Evolutionary conservation across 1,284 basidiomycete genomes (phyloP).

Genomic region (Tranzscheliella williamsii): DNA sequence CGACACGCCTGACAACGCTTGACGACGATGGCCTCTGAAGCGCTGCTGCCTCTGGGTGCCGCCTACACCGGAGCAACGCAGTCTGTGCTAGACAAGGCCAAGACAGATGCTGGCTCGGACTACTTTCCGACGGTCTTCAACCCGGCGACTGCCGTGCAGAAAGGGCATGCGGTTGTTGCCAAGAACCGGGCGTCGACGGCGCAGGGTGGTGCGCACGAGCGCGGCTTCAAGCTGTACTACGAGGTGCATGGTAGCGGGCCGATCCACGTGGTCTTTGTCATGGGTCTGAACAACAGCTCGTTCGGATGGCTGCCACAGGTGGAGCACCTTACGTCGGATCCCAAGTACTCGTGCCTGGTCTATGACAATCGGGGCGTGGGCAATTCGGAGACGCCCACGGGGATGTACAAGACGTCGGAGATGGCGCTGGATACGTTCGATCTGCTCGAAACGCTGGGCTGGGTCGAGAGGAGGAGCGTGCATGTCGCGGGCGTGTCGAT

Average conservation of each 20-base stretch:
- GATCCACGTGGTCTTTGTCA: slow-evolving; percentile 46
- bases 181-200: slow-evolving; percentile 18
- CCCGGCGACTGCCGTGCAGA: slow-evolving; percentile 36
- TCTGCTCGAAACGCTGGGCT: slow-evolving; percentile 71
- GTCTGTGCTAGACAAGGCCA: slow-evolving; percentile 23
- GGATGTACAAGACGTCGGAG: slow-evolving; percentile 65
- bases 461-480: slow-evolving; percentile 69
- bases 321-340: slow-evolving; percentile 50
- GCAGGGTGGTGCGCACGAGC: neutral
- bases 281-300: slow-evolving; percentile 62
- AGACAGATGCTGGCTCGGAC: slow-evolving; percentile 15
- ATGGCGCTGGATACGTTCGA: slow-evolving; percentile 78
- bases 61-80: slow-evolving; percentile 51
- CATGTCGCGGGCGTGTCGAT: slow-evolving; percentile 79
- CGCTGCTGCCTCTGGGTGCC: slow-evolving; percentile 45
- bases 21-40: slow-evolving; percentile 34
- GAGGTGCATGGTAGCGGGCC: slow-evolving; percentile 58
- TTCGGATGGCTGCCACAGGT: slow-evolving; percentile 62
- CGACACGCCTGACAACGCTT: no score
- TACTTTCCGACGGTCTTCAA: slow-evolving; percentile 55
- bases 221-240: slow-evolving; percentile 55
- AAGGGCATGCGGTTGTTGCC: slow-evolving; percentile 28
- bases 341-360: slow-evolving; percentile 69
- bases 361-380: slow-evolving; percentile 88
- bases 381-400: slow-evolving; percentile 70